Conservation (phyloP, 345 rosid genomes). For the Populus deltoides region DNA sequence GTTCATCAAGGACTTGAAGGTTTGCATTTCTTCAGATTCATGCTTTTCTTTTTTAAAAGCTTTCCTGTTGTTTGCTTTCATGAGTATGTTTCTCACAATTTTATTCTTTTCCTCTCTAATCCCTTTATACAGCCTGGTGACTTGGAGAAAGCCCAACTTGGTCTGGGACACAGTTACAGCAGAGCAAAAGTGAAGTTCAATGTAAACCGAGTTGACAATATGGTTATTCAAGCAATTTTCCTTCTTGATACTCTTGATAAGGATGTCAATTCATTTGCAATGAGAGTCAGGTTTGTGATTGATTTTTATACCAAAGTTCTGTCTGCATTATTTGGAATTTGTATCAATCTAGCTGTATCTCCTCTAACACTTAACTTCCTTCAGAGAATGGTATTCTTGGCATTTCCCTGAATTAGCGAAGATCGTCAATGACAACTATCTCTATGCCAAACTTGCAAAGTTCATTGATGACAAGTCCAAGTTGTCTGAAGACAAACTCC, state of each 20-base stretch:
- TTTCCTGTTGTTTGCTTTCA: background rate
- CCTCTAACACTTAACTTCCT: constrained; percentile 13
- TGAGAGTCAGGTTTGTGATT: constrained; percentile 83
- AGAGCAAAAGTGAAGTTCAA: constrained; percentile 97
- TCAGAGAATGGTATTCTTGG: constrained; percentile 99
- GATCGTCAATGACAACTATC: constrained; percentile 90
- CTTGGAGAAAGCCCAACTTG: constrained; percentile 89
- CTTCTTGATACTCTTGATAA: constrained; percentile 86
- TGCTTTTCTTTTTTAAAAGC: background rate
- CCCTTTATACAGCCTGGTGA: constrained; percentile 65
- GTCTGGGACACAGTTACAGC: constrained; percentile 92
- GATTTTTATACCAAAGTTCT: background rate
- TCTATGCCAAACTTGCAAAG: constrained; percentile 69
- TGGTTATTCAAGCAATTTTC: constrained; percentile 95
- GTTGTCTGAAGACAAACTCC: constrained; percentile 55
- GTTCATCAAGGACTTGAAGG: constrained; percentile 91
- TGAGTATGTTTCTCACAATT: background rate
- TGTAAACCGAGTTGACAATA: constrained; percentile 83
- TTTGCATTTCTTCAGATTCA: constrained; percentile 20
- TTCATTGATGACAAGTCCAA: constrained; percentile 70
- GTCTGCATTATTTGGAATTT: background rate
- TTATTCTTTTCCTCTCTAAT: background rate
- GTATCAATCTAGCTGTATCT: background rate
- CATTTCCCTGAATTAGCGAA: constrained; percentile 93
- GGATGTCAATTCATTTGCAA: constrained; percentile 79